Percentiles rank a stretch among this genome's conserved stretches.
These are phyloP conservation scores for Neckera pumila DNA, from an alignment of 225 moss, liverwort and hornwort species.

Conservation along the genomic window DNA sequence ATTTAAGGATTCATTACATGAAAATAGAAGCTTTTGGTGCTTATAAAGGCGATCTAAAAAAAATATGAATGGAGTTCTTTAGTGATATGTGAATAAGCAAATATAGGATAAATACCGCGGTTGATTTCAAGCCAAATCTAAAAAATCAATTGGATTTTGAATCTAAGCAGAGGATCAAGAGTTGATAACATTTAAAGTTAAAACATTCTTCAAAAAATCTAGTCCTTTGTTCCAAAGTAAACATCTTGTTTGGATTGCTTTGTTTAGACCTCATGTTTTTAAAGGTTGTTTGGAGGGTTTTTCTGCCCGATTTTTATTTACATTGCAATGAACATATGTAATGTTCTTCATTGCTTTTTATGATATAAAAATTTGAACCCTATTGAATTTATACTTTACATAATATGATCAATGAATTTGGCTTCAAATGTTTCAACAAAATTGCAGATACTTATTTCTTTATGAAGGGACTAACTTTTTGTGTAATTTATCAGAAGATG, in stretches of 20 bases:
- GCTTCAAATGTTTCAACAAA: not conserved
- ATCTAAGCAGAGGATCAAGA: no score
- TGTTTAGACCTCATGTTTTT: no score
- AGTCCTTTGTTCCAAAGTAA: fast-evolving
- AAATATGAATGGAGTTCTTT: not conserved
- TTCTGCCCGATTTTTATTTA: not conserved
- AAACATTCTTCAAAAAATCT: no score
- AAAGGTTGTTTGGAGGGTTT: fast-evolving
- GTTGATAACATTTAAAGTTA: no score
- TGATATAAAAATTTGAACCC: not conserved
- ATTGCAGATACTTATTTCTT: not conserved
- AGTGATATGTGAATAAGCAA: not conserved
- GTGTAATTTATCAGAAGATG: not conserved
- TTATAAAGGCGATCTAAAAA: not conserved
- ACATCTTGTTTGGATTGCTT: not conserved
- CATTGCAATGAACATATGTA: not conserved
- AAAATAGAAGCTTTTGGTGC: not conserved
- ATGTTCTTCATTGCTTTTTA: not conserved
- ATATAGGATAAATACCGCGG: not conserved
- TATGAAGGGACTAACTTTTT: fast-evolving
- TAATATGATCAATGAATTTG: not conserved
- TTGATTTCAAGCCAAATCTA: not conserved
- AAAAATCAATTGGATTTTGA: not conserved
- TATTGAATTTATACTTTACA: not conserved
- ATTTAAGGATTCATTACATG: fast-evolving